Percentiles rank a stretch among this genome's conserved stretches.
These are phyloP conservation scores for Graphilbum fragrans DNA, from an alignment of 2,329 filamentous ascomycete genomes.

Conservation along the genomic window DNA sequence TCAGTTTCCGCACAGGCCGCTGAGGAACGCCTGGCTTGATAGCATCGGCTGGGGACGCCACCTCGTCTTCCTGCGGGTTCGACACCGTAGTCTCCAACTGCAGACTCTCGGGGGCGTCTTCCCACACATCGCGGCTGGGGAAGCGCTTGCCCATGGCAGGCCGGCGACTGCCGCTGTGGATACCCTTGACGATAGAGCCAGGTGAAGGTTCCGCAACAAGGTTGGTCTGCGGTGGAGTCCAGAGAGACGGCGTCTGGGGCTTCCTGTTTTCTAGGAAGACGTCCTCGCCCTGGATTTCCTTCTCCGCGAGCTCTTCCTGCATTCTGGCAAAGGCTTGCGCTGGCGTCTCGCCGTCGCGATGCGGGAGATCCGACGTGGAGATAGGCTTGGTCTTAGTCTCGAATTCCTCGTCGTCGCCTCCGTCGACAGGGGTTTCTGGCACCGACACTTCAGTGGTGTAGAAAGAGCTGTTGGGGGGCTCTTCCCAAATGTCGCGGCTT, in stretches of 20 bases:
- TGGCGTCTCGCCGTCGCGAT: conserved; percentile 37
- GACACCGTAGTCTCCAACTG: conserved; percentile 65
- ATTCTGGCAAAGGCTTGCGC: conserved; percentile 54
- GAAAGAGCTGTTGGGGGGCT: conserved; percentile 76
- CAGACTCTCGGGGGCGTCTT: conserved; percentile 78
- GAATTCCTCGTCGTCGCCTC: conserved; percentile 14
- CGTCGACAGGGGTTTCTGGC: conserved; percentile 42
- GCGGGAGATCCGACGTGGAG: conserved; percentile 16
- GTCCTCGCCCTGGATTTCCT: conserved; percentile 15
- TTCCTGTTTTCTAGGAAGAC: conserved; percentile 21
- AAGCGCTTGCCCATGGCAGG: conserved; percentile 51
- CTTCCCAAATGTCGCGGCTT: conserved; percentile 95
- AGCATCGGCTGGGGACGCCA: conserved; percentile 24
- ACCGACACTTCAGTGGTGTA: conserved; percentile 73
- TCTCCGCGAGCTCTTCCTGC: conserved; percentile 53
- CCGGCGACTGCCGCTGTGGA: conserved; percentile 30
- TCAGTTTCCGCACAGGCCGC: conserved; percentile 33
- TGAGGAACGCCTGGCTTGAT: conserved; percentile 51
- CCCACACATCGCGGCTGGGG: conserved; percentile 88
- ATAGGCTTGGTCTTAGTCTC: conserved; percentile 10
- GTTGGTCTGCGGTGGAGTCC: conserved; percentile 31
- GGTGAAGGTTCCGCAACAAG: neutral
- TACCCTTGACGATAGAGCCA: conserved; percentile 8
- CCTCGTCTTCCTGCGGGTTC: conserved; percentile 38
- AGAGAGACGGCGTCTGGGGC: conserved; percentile 34